These are phyloP conservation scores for Aspergillus arachidicola DNA, from an alignment of 2,329 filamentous ascomycete genomes.

Conservation along the genomic window DNA sequence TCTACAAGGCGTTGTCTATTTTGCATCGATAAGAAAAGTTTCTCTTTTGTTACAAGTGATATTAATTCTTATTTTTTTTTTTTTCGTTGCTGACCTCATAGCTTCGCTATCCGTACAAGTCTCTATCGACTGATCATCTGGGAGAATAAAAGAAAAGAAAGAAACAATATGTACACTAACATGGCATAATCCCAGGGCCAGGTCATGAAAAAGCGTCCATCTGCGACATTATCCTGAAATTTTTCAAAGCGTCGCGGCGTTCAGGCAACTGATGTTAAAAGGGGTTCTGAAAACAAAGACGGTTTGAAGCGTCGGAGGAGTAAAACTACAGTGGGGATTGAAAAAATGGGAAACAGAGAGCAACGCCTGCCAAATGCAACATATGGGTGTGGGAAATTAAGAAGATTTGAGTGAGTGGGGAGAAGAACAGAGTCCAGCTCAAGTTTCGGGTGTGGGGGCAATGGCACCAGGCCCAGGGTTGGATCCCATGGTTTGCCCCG, in stretches of 20 bases:
- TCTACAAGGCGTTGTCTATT: constrained; percentile 3
- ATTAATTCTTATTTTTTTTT: constrained; percentile 32
- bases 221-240: constrained; percentile 25
- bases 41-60: constrained; percentile 35
- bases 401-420: constrained; percentile 18
- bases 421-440: constrained; percentile 27
- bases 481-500: constrained; percentile 31
- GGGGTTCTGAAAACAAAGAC: neutral
- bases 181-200: constrained; percentile 29
- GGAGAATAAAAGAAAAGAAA: constrained; percentile 18
- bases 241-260: constrained; percentile 20
- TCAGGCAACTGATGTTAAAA: constrained; percentile 10
- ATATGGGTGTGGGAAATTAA: constrained; percentile 18
- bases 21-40: constrained; percentile 17
- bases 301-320: constrained; percentile 18
- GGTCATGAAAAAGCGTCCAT: constrained; percentile 25
- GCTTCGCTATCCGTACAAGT: constrained; percentile 41
- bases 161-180: constrained; percentile 43
- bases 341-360: constrained; percentile 21
- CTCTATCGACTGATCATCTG: constrained; percentile 28
- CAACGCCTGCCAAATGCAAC: constrained; percentile 40
- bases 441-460: constrained; percentile 33
- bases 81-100: constrained; percentile 40
- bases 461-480: constrained; percentile 34
- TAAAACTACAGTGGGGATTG: constrained; percentile 29